phyloP scores from a whole-genome alignment of 768 basidiomycete species.

The Xanthoconium stramineum region DNA sequence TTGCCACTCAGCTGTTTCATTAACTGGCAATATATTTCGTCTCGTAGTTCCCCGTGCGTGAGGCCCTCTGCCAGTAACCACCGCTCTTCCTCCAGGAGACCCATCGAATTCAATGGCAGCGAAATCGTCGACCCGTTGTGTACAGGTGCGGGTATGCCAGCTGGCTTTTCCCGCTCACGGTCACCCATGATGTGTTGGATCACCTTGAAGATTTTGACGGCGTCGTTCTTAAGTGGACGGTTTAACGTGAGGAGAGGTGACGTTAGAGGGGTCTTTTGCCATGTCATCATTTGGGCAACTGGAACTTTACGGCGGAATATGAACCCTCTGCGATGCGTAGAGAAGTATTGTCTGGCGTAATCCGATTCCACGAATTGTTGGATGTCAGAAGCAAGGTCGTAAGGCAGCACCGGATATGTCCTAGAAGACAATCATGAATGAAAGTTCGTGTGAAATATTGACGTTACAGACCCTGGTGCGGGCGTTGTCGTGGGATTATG shows the following conservation, averaged over 20 bases:
- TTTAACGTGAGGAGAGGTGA: conserved; percentile 75
- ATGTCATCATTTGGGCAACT: conserved; percentile 83
- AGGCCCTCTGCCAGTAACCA: conserved; percentile 84
- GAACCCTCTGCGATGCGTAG: conserved; percentile 85
- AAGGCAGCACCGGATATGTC: conserved; percentile 72
- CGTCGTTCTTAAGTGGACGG: conserved; percentile 65
- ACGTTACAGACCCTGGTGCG: conserved; percentile 57
- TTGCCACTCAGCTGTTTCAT: conserved; percentile 90
- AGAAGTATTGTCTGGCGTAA: conserved; percentile 85
- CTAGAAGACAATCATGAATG: conserved; percentile 37
- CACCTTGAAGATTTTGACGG: conserved; percentile 82
- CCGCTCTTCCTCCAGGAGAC: conserved; percentile 77
- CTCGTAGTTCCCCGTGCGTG: conserved; percentile 76
- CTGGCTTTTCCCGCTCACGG: conserved; percentile 65
- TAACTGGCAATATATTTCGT: conserved; percentile 91
- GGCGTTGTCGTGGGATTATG: conserved; percentile 42
- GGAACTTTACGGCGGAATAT: conserved; percentile 82
- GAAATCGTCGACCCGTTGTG: conserved; percentile 43
- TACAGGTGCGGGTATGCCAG: conserved; percentile 49
- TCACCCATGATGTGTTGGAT: conserved; percentile 95
- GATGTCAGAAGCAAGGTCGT: conserved; percentile 80
- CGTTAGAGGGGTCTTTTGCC: conserved; percentile 78
- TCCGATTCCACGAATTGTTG: conserved; percentile 84
- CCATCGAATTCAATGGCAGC: conserved; percentile 39
- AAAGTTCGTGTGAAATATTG: neutral